A percentile compares a stretch with the other conserved stretches of the same genome.
phyloP scores from a whole-genome alignment of 257 asterid genomes.

The Leptodermis oblonga region DNA sequence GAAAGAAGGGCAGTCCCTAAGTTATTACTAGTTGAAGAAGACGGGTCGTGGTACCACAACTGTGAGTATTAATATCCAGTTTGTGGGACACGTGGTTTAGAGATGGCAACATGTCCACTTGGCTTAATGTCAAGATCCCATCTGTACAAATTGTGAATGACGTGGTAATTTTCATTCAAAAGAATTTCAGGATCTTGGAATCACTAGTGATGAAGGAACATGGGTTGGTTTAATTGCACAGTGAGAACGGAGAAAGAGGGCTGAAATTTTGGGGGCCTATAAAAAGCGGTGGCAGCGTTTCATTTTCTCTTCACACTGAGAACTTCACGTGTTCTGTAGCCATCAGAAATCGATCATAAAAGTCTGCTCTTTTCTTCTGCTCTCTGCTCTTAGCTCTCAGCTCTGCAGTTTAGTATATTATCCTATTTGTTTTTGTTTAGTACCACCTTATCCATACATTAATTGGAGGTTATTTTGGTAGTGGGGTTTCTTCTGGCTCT shows the following conservation, averaged over 20 bases:
- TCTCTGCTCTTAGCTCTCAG: neutral
- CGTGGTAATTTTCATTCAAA: no score
- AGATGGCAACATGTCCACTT: slow-evolving; percentile 27
- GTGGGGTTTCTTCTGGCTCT: neutral
- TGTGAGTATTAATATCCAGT: slow-evolving; percentile 5
- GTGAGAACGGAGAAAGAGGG: no score
- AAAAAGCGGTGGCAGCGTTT: slow-evolving; percentile 14
- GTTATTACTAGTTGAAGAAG: neutral
- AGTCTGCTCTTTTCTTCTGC: neutral
- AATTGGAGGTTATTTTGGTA: neutral
- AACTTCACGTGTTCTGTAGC: slow-evolving; percentile 22
- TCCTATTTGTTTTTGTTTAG: neutral
- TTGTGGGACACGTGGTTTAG: slow-evolving; percentile 15
- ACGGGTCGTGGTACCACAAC: neutral
- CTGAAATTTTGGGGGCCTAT: slow-evolving; percentile 16
- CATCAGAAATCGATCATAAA: neutral
- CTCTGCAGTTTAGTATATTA: neutral
- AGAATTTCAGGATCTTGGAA: no score
- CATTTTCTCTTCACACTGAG: slow-evolving; percentile 12
- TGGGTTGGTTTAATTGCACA: no score
- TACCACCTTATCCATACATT: slow-evolving; percentile 18
- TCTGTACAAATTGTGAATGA: neutral
- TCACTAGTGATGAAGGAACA: no score
- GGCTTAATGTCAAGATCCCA: slow-evolving; percentile 20
- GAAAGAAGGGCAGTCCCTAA: neutral